These are phyloP conservation scores for Cucurbita ficifolia DNA, from an alignment of 306 rosid genomes.

Conservation along the genomic window DNA sequence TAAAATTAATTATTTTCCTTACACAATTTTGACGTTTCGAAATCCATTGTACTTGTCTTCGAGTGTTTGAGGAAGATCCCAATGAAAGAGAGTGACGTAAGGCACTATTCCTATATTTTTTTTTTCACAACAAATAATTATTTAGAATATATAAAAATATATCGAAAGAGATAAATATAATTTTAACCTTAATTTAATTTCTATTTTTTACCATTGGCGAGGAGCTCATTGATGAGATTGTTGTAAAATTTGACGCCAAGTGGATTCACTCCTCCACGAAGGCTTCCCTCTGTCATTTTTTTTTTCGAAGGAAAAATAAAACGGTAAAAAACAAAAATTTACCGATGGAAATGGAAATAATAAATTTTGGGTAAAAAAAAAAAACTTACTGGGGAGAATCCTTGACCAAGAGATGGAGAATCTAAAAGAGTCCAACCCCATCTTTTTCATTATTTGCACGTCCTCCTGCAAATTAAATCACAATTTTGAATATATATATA, in stretches of 20 bases:
- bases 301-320: not conserved
- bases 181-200: not conserved
- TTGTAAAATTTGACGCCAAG: slow-evolving; percentile 25
- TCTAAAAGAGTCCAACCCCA: slow-evolving; percentile 29
- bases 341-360: not conserved
- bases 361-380: not conserved
- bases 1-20: not conserved
- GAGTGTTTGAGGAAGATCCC: slow-evolving; percentile 27
- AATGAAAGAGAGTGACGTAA: slow-evolving; percentile 23
- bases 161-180: not conserved
- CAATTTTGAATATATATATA: not conserved
- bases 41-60: slow-evolving; percentile 25
- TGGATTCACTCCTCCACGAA: slow-evolving; percentile 24
- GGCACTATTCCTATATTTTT: slow-evolving; percentile 17
- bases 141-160: not conserved
- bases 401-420: slow-evolving; percentile 27
- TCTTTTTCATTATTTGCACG: slow-evolving; percentile 15
- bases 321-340: not conserved
- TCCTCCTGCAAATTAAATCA: slow-evolving; percentile 14
- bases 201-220: slow-evolving; percentile 10
- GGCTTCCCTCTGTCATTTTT: slow-evolving; percentile 16
- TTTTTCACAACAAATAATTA: not conserved
- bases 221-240: slow-evolving; percentile 22
- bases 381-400: slow-evolving; percentile 20
- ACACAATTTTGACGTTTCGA: slow-evolving; percentile 17